Evolutionary conservation across 208 protist species (phyloP), one percentile per base, ranked within the genome.

Genomic region (Trypanosoma mega): DNA sequence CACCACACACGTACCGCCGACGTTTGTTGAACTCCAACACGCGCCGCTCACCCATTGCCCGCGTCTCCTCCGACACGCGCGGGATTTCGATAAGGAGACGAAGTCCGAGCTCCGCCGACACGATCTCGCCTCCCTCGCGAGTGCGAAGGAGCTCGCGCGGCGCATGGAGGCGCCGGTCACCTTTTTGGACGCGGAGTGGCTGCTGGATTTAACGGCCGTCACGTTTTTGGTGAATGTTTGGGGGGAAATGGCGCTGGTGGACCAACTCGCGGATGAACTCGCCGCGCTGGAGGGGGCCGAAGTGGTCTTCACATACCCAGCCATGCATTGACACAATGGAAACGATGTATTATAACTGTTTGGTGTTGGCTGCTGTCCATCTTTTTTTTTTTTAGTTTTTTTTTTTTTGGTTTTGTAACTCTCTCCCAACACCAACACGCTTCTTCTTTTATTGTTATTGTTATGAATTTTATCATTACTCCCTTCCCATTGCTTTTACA

Each of bases 161-260:
- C 78, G 87, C 36, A 49, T 85, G 43, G 54, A 61, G 7, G 83
- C 69, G 16, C 72, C 73, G 2, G 70, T 90, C 16, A 69, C 68
- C 33, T 90, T 93, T 63, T 63, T 90, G 9, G 87, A 93, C 48
- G 82, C 83, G 3, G 82, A 93, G 74, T 93, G 87, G 83, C 72
- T 90, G 67, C 74, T 93, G 12, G 87, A 90, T 73, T 68, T 85
- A 14, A 89, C 70, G 26, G 83, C 81, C 43, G 69, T 93, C 12
- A 93, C 87, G 16, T 93, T 93, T 63, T 74, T 93, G 18, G 81
- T 93, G 21, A 62, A 89, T 51, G 82, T 89, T 26, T 85, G 78
- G 70, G 82, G 72, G 6, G 72, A 72, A 47, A 60, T 72, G 43
- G 29, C 20, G 9, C 39, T 69, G 5, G 79, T 82, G 0, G 80